A percentile compares a stretch with the other conserved stretches of the same genome.
Conservation (phyloP, 192 early-diverging fungal species). For the Backusella psychrophila region DNA sequence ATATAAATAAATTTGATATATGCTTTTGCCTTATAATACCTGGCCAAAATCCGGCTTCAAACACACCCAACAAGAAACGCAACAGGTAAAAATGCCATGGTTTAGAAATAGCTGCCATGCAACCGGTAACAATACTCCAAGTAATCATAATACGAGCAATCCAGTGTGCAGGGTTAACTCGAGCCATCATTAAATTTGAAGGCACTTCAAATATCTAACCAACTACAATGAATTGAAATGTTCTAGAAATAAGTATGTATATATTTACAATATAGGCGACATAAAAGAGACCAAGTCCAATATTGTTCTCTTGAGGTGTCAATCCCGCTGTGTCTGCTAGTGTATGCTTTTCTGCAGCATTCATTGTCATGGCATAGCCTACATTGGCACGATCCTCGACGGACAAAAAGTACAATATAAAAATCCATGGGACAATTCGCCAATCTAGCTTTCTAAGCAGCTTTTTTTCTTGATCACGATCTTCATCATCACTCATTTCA, state of each 20-base stretch:
- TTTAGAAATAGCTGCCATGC: constrained; percentile 35
- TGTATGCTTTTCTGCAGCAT: constrained; percentile 27
- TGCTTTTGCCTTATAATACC: constrained; percentile 9
- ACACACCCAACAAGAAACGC: constrained; percentile 31
- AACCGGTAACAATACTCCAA: constrained; percentile 36
- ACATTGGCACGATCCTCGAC: constrained; percentile 36
- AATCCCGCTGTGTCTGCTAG: constrained; percentile 19
- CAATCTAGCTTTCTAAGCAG: constrained; percentile 31
- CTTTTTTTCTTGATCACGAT: constrained; percentile 18
- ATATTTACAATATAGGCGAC: constrained; percentile 35
- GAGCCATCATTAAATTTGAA: constrained; percentile 34
- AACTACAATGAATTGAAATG: not conserved
- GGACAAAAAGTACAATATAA: constrained; percentile 30
- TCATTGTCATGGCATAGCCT: constrained; percentile 37
- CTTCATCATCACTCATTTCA: not conserved
- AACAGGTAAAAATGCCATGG: constrained; percentile 39
- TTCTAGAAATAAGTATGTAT: not conserved
- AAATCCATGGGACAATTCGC: constrained; percentile 37
- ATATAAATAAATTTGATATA: not conserved
- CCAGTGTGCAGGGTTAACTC: constrained; percentile 32
- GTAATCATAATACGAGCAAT: constrained; percentile 38
- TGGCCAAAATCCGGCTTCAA: constrained; percentile 38
- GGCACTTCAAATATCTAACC: constrained; percentile 33
- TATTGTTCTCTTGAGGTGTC: constrained; percentile 23
- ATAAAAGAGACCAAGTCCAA: constrained; percentile 35